These are phyloP conservation scores for Heritiera littoralis DNA, from an alignment of 345 rosid genomes.

Conservation along the genomic window DNA sequence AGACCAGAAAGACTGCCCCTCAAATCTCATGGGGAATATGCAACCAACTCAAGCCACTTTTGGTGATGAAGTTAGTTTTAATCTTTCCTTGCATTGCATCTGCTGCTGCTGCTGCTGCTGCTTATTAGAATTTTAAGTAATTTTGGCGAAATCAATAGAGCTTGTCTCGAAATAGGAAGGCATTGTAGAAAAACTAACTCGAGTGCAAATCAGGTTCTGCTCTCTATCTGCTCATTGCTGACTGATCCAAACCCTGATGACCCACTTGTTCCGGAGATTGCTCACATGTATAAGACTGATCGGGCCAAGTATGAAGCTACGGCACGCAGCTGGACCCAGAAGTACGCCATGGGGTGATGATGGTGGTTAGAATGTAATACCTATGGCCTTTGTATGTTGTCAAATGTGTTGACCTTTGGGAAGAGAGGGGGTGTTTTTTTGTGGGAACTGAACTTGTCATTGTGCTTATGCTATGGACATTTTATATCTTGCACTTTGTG, in stretches of 20 bases:
- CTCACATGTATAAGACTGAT: conserved; percentile 50
- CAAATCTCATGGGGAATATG: neutral
- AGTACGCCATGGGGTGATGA: conserved; percentile 45
- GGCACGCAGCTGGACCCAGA: conserved; percentile 50
- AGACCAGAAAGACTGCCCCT: neutral
- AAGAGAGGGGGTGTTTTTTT: neutral
- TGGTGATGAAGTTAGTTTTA: no score
- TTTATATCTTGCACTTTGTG: conserved; percentile 13
- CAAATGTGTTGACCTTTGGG: neutral
- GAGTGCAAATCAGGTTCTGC: conserved; percentile 34
- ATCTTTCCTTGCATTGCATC: neutral
- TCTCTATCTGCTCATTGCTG: conserved; percentile 47
- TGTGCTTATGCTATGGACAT: conserved; percentile 1
- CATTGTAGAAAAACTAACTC: neutral
- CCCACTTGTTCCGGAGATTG: conserved; percentile 49
- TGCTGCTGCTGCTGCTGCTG: neutral
- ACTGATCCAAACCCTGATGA: conserved; percentile 51
- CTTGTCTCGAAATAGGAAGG: neutral
- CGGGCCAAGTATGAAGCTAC: conserved; percentile 42
- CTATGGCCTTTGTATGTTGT: neutral
- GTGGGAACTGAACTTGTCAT: neutral
- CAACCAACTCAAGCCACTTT: neutral
- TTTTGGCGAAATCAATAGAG: neutral
- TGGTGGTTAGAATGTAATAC: neutral
- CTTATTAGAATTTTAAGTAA: neutral